Percentiles rank a stretch among this genome's conserved stretches.
Evolutionary conservation across 2,329 filamentous ascomycete species (phyloP).

Genomic region (Aspergillus novoparasiticus): DNA sequence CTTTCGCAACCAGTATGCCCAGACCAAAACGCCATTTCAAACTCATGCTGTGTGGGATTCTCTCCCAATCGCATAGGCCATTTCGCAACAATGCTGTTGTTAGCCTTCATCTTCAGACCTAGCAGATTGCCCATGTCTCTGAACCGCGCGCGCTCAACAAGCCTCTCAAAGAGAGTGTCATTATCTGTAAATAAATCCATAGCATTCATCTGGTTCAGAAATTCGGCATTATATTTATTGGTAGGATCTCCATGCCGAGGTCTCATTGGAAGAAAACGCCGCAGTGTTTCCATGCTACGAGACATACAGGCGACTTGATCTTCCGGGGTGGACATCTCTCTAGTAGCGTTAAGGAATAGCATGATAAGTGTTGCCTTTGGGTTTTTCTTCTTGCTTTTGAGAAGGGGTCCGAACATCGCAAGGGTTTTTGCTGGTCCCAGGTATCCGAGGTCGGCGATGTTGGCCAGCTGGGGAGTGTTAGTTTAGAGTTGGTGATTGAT

Average conservation of each 20-base stretch:
- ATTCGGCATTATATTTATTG: background rate
- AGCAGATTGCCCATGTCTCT: background rate
- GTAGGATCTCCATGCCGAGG: too few species aligned
- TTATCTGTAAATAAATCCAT: background rate
- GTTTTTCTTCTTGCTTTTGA: background rate
- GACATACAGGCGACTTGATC: background rate
- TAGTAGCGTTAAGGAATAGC: background rate
- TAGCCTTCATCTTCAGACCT: background rate
- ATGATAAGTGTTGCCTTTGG: background rate
- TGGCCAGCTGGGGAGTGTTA: background rate
- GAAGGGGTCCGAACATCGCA: background rate
- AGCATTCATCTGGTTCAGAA: background rate
- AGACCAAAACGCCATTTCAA: background rate
- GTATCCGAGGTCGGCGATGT: background rate
- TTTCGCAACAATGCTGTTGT: background rate
- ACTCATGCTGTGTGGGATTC: background rate
- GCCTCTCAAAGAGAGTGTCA: background rate
- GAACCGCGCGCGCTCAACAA: background rate
- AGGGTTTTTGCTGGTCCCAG: background rate
- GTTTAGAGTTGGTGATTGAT: rapidly evolving
- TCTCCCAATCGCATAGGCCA: background rate
- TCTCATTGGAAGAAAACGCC: background rate
- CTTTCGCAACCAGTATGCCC: background rate
- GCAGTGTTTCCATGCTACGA: background rate
- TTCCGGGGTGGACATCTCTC: background rate